Percentiles rank a stretch among this genome's conserved stretches.
Evolutionary conservation across 2,329 filamentous ascomycete genomes (phyloP).

Genomic region (Blastomyces emzantsi): DNA sequence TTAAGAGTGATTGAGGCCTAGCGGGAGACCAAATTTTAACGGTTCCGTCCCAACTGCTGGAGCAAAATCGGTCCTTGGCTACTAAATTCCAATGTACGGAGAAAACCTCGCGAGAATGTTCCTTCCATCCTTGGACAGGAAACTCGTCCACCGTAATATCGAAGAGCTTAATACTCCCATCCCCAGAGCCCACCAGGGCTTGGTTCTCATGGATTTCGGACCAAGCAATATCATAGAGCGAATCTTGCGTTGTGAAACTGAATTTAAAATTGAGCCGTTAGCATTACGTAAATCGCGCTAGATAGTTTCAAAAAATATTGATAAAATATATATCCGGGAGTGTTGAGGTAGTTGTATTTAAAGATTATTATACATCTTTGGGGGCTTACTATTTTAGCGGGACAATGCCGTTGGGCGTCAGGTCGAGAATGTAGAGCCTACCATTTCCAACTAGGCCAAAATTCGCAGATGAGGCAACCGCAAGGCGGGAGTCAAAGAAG

Average conservation of each 20-base stretch:
- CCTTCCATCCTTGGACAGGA: conserved; percentile 83
- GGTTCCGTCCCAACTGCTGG: conserved; percentile 91
- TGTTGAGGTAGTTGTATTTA: not conserved
- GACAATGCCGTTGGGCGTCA: conserved; percentile 75
- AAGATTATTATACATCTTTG: not conserved
- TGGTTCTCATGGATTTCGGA: conserved; percentile 96
- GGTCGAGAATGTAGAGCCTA: conserved; percentile 69
- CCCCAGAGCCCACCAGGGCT: conserved; percentile 76
- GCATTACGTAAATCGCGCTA: not conserved
- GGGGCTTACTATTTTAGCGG: conserved; percentile 65
- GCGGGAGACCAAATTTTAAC: conserved; percentile 93
- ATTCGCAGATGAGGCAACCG: conserved; percentile 84
- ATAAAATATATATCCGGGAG: not conserved
- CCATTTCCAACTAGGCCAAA: conserved; percentile 97
- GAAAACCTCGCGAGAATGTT: conserved; percentile 90
- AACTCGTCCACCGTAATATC: conserved; percentile 74
- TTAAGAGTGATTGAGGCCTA: conserved; percentile 63
- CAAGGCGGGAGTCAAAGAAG: conserved; percentile 91
- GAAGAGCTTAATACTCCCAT: conserved; percentile 91
- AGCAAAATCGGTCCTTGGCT: conserved; percentile 81
- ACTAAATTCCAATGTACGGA: conserved; percentile 88
- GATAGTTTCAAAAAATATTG: not conserved
- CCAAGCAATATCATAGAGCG: conserved; percentile 90
- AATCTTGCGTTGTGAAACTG: conserved; percentile 94
- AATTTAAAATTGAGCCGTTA: conserved; percentile 9